A percentile compares a stretch with the other conserved stretches of the same genome.
Conservation (phyloP, 768 basidiomycete genomes). For the Leucocoprinus leucothites region DNA sequence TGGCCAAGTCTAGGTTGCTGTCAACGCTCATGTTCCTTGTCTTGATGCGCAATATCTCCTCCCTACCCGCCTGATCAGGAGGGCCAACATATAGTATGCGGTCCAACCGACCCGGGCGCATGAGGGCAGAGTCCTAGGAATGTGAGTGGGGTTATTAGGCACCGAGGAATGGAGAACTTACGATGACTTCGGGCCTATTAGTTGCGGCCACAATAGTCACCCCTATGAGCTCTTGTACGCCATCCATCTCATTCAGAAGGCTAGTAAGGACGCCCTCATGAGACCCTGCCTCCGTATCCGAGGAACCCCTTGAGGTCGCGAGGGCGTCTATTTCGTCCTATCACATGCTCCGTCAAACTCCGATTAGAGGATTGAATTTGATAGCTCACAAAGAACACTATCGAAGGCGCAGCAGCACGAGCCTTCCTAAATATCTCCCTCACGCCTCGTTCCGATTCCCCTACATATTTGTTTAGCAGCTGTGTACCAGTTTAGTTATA, state of each 20-base stretch:
- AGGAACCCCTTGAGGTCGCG: constrained; percentile 69
- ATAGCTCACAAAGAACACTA: constrained; percentile 87
- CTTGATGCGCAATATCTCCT: constrained; percentile 83
- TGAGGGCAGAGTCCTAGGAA: constrained; percentile 83
- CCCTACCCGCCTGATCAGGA: constrained; percentile 74
- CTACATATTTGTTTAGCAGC: constrained; percentile 96
- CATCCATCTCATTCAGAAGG: constrained; percentile 97
- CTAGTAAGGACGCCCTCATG: constrained; percentile 92
- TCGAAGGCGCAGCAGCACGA: constrained; percentile 88
- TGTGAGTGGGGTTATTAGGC: not conserved
- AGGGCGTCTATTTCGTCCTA: constrained; percentile 98
- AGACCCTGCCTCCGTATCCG: constrained; percentile 49
- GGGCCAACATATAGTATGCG: constrained; percentile 93
- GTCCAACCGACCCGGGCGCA: constrained; percentile 94
- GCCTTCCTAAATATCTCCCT: constrained; percentile 96
- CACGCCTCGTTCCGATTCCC: constrained; percentile 94
- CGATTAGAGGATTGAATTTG: not conserved
- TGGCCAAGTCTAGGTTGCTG: constrained; percentile 57
- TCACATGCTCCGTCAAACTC: constrained; percentile 6
- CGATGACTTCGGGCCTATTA: constrained; percentile 91
- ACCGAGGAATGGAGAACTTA: constrained; percentile 14
- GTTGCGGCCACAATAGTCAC: constrained; percentile 98
- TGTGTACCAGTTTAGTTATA: constrained; percentile 26
- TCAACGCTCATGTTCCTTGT: constrained; percentile 80
- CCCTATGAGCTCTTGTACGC: constrained; percentile 89